Conservation (phyloP, 2,329 filamentous ascomycete species). For the Byssothecium circinans region DNA sequence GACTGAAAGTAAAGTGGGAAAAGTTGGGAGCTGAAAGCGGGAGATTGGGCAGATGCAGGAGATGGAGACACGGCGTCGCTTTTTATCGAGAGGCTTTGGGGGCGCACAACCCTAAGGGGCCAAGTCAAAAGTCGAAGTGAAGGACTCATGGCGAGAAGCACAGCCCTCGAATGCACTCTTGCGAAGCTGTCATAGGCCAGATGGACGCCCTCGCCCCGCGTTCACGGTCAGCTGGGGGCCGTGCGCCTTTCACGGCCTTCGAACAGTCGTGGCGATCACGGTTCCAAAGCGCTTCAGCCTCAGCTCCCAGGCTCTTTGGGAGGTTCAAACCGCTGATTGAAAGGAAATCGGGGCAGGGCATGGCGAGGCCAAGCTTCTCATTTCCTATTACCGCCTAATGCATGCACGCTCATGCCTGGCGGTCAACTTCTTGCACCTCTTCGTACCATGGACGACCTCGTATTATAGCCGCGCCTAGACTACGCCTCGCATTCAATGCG, state of each 20-base stretch:
- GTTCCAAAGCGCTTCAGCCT: slow-evolving; percentile 14
- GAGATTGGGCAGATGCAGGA: slow-evolving; percentile 1
- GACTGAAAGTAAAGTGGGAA: slow-evolving; percentile 1
- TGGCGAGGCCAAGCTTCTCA: slow-evolving; percentile 26
- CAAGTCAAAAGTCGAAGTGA: background rate
- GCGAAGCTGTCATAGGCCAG: slow-evolving; percentile 9
- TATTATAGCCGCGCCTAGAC: slow-evolving; percentile 6
- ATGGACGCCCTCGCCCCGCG: slow-evolving; percentile 5
- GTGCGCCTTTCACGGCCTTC: slow-evolving; percentile 9
- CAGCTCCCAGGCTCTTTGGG: slow-evolving; percentile 6
- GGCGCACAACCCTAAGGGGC: slow-evolving; percentile 8
- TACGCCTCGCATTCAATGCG: slow-evolving; percentile 9
- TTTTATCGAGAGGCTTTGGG: slow-evolving; percentile 15
- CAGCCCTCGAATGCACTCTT: slow-evolving; percentile 10
- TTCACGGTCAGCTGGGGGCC: slow-evolving; percentile 17
- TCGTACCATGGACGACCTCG: slow-evolving; percentile 15
- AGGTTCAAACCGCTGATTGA: background rate
- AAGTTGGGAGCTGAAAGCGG: slow-evolving; percentile 15
- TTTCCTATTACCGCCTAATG: slow-evolving; percentile 16
- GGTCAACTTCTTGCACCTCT: slow-evolving; percentile 8
- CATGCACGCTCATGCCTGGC: slow-evolving; percentile 8
- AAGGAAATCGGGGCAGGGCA: slow-evolving; percentile 15
- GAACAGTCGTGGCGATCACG: background rate
- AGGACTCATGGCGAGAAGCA: slow-evolving; percentile 9
- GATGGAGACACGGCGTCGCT: slow-evolving; percentile 4